These are phyloP conservation scores for Colletotrichum karsti DNA, from an alignment of 2,329 filamentous ascomycete genomes.

Conservation along the genomic window DNA sequence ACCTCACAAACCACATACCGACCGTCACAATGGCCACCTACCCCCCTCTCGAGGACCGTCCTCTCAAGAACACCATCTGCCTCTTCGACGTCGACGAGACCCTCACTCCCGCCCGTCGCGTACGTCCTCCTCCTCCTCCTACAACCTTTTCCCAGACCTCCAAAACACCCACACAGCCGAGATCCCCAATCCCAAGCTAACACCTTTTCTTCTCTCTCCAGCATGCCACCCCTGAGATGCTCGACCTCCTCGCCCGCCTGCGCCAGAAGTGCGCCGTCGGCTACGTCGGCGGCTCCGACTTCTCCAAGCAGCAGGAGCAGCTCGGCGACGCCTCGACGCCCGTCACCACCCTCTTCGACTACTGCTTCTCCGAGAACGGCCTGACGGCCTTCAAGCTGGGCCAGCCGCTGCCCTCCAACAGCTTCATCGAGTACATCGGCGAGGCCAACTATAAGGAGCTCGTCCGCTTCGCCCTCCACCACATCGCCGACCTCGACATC, in stretches of 20 bases:
- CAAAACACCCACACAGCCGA: constrained; percentile 20
- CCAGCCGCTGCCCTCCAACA: constrained; percentile 76
- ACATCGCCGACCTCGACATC: constrained; percentile 85
- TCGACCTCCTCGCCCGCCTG: constrained; percentile 79
- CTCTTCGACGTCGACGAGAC: constrained; percentile 98
- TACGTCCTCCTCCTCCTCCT: constrained; percentile 49
- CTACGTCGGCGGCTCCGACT: constrained; percentile 92
- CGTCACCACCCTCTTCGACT: constrained; percentile 93
- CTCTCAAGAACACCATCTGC: constrained; percentile 90
- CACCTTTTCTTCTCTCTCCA: constrained; percentile 39
- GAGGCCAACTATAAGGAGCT: constrained; percentile 84
- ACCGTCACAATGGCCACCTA: constrained; percentile 46
- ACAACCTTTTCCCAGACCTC: neutral
- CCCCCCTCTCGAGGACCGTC: constrained; percentile 83
- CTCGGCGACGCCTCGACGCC: constrained; percentile 72
- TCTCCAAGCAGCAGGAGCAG: constrained; percentile 95
- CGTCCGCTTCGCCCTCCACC: constrained; percentile 79
- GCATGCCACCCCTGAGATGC: constrained; percentile 82
- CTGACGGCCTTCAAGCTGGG: constrained; percentile 90
- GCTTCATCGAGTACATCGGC: constrained; percentile 92
- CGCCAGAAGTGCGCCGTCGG: constrained; percentile 90
- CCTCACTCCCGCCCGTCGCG: constrained; percentile 82
- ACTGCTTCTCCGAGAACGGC: constrained; percentile 97
- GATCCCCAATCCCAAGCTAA: neutral
- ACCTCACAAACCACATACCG: neutral